Evolutionary conservation across 208 protist genomes (phyloP), one percentile per base, ranked within the genome.

Genomic region (Trichomonas tenax): DNA sequence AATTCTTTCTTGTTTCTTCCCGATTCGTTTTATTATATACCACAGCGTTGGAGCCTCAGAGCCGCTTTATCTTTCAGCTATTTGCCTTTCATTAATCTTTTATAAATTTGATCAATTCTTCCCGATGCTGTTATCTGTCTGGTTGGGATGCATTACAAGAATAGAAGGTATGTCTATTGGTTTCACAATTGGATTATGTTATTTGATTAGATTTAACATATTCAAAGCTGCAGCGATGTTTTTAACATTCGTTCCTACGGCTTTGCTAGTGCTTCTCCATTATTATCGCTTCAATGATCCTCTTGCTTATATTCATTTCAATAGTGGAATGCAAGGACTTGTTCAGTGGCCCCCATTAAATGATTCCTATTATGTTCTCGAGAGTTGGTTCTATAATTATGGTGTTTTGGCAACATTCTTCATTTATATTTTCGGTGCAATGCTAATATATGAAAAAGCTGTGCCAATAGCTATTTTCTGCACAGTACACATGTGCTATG

Each of bases 221-320:
- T 34, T 93, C 44, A 6, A 17, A 51, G 40, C 44, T 38, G 44
- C 46, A 36, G 40, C 9, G 38, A 51, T 93, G 86, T 93, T 93
- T 93, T 93, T 93, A 41, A 93, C 86, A 38, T 93, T 93, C 51
- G 15, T 93, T 23, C 17, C 86, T 15, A 41, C 86, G 10, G 10
- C 31, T 40, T 38, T 51, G 11, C n/a, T 93, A 34, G 2, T 51
- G 0, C 6, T 48, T 26, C n/a, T 93, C 26, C 86, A 93, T 93
- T 21, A 93, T 34, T 93, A 93, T 36, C 40, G 40, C 2, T 93
- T 93, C 31, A 48, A 93, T 93, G 44, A 93, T 51, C 26, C 40
- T 21, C 31, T 93, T 38, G 86, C 86, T 38, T 93, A 93, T 51
- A 93, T 93, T 51, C 44, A 93, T 93, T 93, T 58, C 21, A 93